A percentile compares a stretch with the other conserved stretches of the same genome.
Evolutionary conservation across 73 alveolate genomes (phyloP).

Genomic region (Paramecium octaurelia): DNA sequence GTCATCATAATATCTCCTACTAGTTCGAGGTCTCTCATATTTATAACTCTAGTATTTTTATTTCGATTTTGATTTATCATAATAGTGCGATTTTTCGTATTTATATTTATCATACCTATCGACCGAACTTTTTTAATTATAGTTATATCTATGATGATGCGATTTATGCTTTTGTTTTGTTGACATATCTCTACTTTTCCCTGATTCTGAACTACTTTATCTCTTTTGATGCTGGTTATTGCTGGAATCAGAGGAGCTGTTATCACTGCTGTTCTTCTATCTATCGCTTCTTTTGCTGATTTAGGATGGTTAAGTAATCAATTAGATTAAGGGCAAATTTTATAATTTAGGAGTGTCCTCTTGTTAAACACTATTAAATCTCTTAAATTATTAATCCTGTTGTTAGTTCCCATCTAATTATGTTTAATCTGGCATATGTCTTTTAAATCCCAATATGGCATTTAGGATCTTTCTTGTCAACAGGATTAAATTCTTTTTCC

Average conservation of each 20-base stretch:
- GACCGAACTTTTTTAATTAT: not conserved
- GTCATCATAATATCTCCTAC: not conserved
- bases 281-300: not conserved
- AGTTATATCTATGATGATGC: not conserved
- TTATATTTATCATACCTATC: not conserved
- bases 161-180: not conserved
- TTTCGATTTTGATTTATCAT: not conserved
- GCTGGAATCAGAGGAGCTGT: not conserved
- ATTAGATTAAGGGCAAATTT: not conserved
- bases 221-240: not conserved
- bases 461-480: not conserved
- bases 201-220: not conserved
- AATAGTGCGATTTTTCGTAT: not conserved
- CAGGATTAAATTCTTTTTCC: not conserved
- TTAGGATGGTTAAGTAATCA: not conserved
- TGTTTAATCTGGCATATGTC: not conserved
- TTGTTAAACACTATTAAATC: not conserved
- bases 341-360: not conserved
- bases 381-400: not conserved
- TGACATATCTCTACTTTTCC: not conserved
- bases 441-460: slow-evolving; percentile 1
- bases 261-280: not conserved
- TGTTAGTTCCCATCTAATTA: not conserved
- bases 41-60: not conserved
- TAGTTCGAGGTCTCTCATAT: not conserved